Base-by-base conservation (phyloP, 1,284 basidiomycete species). In the Ganoderma boninense region DNA sequence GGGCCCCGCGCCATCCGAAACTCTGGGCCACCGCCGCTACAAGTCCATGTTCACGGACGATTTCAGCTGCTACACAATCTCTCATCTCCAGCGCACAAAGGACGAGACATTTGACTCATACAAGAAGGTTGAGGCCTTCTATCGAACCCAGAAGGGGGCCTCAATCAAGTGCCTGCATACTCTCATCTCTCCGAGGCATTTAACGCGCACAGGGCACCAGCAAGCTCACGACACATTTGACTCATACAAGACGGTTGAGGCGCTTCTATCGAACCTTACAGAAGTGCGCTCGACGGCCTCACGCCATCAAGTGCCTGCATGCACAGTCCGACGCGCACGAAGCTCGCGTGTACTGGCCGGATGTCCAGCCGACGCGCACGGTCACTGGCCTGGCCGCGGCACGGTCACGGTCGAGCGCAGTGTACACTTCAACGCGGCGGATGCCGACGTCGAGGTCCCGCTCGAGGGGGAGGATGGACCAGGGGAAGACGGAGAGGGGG, bases 151-250 rank as follows among this genome's bases (percentile, higher is more conserved):
- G 40, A 68, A 72, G 13, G 74, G 74, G 13, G 14, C 35, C 3
- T 64, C 57, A 16, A 77, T 86, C 65, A 81, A 81, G 69, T 46
- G 57, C 44, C 70, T 86, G 0, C 79, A 80, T 43, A 79, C 80
- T n/a, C n/a, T n/a, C n/a, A 49, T 59, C 23, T 70, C 11, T 65
- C 35, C 2, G 20, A 40, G 4, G 64, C 64, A 4, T 68, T 74
- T 42, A 18, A 40, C 1, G n/a, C n/a, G n/a, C n/a, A n/a, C 29
- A 65, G 0, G 71, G 73, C 18, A 74, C 69, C 0, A 20, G 66
- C 4, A 64, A 71, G 43, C 60, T 70, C 43, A 44, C n/a, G n/a
- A n/a, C n/a, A n/a, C n/a, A n/a, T n/a, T n/a, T n/a, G n/a, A n/a
- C n/a, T n/a, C n/a, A n/a, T n/a, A n/a, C n/a, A n/a, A n/a, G n/a